phyloP scores from a whole-genome alignment of 2,329 filamentous ascomycete genomes.

The Cyphellophora attinorum region DNA sequence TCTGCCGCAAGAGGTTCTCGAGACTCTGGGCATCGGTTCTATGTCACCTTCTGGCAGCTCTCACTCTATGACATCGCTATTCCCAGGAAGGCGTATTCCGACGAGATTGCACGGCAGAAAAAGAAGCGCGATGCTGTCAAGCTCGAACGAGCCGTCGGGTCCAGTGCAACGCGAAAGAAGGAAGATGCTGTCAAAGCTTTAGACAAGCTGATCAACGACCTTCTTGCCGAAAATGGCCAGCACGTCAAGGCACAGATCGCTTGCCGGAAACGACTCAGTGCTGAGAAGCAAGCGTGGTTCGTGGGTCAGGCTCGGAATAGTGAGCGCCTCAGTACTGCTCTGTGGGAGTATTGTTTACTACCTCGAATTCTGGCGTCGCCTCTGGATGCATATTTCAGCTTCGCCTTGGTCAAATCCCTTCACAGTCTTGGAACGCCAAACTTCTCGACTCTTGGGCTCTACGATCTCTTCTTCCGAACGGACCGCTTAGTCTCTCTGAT shows the following conservation, averaged over 20 bases:
- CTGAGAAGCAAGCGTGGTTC: conserved; percentile 75
- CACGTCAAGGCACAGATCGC: conserved; percentile 59
- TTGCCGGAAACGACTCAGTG: conserved; percentile 59
- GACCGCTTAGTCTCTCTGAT: conserved; percentile 74
- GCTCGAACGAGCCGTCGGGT: conserved; percentile 60
- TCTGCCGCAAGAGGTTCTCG: conserved; percentile 55
- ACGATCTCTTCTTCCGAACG: conserved; percentile 74
- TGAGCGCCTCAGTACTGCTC: conserved; percentile 59
- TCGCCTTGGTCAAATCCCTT: conserved; percentile 75
- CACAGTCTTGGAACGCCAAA: conserved; percentile 76
- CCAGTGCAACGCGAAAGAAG: conserved; percentile 55
- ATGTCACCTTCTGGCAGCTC: conserved; percentile 85
- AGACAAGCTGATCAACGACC: conserved; percentile 56
- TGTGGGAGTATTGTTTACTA: conserved; percentile 88
- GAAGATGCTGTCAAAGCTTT: conserved; percentile 62
- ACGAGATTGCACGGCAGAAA: conserved; percentile 61
- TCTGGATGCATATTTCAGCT: conserved; percentile 80
- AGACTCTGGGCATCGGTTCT: conserved; percentile 72
- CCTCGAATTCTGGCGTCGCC: conserved; percentile 77
- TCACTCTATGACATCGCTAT: conserved; percentile 72
- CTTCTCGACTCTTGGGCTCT: conserved; percentile 76
- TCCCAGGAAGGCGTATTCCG: conserved; percentile 66
- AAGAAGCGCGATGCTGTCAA: conserved; percentile 58
- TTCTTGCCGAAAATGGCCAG: conserved; percentile 63
- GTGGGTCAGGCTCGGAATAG: conserved; percentile 52